Evolutionary conservation across 352 stramenopile species (phyloP).

Genomic region (Phytopythium mirpurense): DNA sequence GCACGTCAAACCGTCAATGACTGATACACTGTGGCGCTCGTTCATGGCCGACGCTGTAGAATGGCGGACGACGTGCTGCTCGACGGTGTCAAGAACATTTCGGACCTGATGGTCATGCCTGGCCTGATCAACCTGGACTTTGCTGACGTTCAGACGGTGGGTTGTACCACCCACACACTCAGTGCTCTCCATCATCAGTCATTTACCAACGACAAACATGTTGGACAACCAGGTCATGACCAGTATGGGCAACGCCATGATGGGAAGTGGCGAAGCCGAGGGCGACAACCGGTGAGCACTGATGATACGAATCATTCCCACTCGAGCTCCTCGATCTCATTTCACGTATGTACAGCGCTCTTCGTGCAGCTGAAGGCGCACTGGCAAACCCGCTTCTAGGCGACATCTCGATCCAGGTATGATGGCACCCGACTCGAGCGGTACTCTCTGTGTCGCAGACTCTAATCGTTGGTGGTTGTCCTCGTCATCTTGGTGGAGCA

Average conservation of each 20-base stretch:
- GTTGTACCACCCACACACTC: too few species aligned
- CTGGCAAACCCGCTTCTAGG: conserved; percentile 85
- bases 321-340: not conserved
- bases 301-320: too few species aligned
- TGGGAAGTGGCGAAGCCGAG: conserved; percentile 89
- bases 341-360: conserved; percentile 25
- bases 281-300: conserved; percentile 79
- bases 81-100: conserved; percentile 87
- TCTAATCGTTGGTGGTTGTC: too few species aligned
- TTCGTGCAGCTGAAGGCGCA: conserved; percentile 80
- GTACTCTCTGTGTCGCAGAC: too few species aligned
- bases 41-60: conserved; percentile 16
- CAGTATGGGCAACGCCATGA: conserved; percentile 87
- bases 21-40: not conserved
- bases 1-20: too few species aligned
- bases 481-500: too few species aligned
- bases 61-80: conserved; percentile 83
- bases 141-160: conserved; percentile 79
- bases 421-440: not conserved
- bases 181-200: too few species aligned
- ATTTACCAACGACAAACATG: not conserved
- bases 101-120: conserved; percentile 86
- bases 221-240: conserved; percentile 59
- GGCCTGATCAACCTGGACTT: conserved; percentile 88
- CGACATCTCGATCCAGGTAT: conserved; percentile 85